Base-by-base conservation (phyloP, 2,329 filamentous ascomycete species). In the Hysterium pulicare region DNA sequence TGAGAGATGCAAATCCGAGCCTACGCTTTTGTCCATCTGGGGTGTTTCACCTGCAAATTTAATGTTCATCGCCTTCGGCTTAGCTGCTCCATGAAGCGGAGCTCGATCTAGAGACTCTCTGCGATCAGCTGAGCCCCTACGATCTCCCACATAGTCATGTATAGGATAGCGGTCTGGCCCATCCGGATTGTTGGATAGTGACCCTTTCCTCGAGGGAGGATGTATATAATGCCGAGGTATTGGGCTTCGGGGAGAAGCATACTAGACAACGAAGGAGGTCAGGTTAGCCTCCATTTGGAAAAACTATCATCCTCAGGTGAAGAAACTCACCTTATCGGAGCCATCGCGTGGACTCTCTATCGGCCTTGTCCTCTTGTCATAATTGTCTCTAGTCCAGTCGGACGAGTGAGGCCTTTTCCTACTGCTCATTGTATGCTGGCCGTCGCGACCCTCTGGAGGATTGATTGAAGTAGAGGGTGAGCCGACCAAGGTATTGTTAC, bases 31-130 rank as follows among this genome's bases (percentile, higher is more conserved):
- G n/a, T n/a, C n/a, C n/a, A n/a, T n/a, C n/a, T n/a, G n/a, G n/a
- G n/a, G n/a, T n/a, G n/a, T n/a, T n/a, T n/a, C n/a, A n/a, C n/a
- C n/a, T n/a, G n/a, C n/a, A n/a, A n/a, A n/a, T n/a, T n/a, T n/a
- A n/a, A n/a, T n/a, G n/a, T n/a, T n/a, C 24, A 17, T 38, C 40
- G 21, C 23, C 31, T 9, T 11, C 33, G 17, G 41, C 9, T 32
- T n/a, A n/a, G 31, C 10, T 5, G 23, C 19, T 31, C 32, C 43
- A 39, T 41, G 37, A 15, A 24, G 30, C 3, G 17, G 4, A 19
- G 24, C 32, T 8, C 31, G 33, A 22, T 46, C 40, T 10, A 33
- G 23, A 10, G 36, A 36, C 23, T 46, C 41, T 42, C 41, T 22
- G 17, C 32, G 16, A 31, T 33, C 34, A 37, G n/a, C n/a, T n/a